phyloP scores from a whole-genome alignment of 192 early-diverging fungal species.

The Podila clonocystis region DNA sequence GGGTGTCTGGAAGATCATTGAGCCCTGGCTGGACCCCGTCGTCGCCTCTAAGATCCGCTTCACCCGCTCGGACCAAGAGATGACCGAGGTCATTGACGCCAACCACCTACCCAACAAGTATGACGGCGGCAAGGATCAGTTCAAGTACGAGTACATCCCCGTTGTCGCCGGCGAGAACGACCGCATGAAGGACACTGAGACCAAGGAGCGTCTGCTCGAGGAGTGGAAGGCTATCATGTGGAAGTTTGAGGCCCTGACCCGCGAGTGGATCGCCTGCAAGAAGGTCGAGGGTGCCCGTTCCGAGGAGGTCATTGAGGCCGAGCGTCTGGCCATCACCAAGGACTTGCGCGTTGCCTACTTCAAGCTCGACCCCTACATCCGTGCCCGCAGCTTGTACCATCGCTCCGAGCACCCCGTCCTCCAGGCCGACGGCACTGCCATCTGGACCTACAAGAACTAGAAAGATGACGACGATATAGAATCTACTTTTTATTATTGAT shows the following conservation, averaged over 20 bases:
- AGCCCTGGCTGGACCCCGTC: constrained; percentile 90
- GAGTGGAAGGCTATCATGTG: constrained; percentile 47
- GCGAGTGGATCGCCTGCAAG: constrained; percentile 55
- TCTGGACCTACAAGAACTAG: constrained; percentile 42
- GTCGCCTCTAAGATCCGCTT: constrained; percentile 90
- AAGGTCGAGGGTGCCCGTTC: constrained; percentile 25
- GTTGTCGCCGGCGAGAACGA: constrained; percentile 45
- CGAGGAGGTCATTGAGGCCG: constrained; percentile 50
- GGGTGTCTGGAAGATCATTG: constrained; percentile 86
- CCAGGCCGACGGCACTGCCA: constrained; percentile 30
- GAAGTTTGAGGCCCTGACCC: constrained; percentile 60
- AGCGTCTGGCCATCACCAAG: constrained; percentile 49
- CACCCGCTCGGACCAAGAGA: constrained; percentile 67
- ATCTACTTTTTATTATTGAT: too few relatives aligned
- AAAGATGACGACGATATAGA: too few relatives aligned
- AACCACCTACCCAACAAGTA: constrained; percentile 66
- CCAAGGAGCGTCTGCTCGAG: constrained; percentile 30
- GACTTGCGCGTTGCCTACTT: constrained; percentile 57
- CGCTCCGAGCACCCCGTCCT: constrained; percentile 43
- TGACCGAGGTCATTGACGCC: constrained; percentile 70
- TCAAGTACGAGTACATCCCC: constrained; percentile 61
- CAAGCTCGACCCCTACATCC: constrained; percentile 60
- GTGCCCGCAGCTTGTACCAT: constrained; percentile 53
- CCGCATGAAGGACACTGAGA: constrained; percentile 59
- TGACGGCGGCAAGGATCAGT: constrained; percentile 65